Evolutionary conservation across 768 basidiomycete genomes (phyloP), one percentile per base, ranked within the genome.

Genomic region (Glaciozyma antarctica): DNA sequence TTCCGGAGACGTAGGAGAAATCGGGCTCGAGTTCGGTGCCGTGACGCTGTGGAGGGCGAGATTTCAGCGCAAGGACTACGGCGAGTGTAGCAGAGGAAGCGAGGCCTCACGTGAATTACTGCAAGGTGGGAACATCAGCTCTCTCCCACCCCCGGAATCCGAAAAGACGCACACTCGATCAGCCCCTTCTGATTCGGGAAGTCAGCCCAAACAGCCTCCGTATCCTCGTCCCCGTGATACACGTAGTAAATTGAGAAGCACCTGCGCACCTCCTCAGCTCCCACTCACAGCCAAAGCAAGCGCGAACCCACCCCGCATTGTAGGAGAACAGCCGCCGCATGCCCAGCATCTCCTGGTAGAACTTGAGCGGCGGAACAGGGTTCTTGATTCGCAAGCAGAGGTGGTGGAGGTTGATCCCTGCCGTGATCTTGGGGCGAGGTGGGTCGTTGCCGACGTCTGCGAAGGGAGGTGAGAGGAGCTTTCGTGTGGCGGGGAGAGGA

Each of bases 241-340:
- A 69, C 61, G 24, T 69, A 68, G 28, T 53, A 69, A 41, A 69
- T 69, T 9, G 61, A 63, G 54, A 69, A 69, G 12, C 26, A 65
- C 3, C 68, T 64, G 62, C 22, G n/a, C 21, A 52, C 12, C 49
- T 13, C 19, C 19, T 22, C 13, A 13, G 19, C 49, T 13, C 22
- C n/a, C 24, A 12, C 22, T 52, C 22, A 12, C 2, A 5, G 24
- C n/a, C 10, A 12, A 5, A 4, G 7, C 21, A 7, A 12, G 2
- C 21, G 26, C 10, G 34, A 34, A 34, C 34, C 6, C 34, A 34
- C 34, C 34, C 34, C 5, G 34, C 34, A 34, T 5, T 48, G 63
- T 68, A 64, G 28, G 62, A 62, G 57, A 68, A 64, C 17, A 69
- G 48, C 8, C 57, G 52, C 45, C 64, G 61, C 68, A 69, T 69